These are phyloP conservation scores for Prillingera fragicola DNA, from an alignment of 1,284 basidiomycete species.

Conservation along the genomic window DNA sequence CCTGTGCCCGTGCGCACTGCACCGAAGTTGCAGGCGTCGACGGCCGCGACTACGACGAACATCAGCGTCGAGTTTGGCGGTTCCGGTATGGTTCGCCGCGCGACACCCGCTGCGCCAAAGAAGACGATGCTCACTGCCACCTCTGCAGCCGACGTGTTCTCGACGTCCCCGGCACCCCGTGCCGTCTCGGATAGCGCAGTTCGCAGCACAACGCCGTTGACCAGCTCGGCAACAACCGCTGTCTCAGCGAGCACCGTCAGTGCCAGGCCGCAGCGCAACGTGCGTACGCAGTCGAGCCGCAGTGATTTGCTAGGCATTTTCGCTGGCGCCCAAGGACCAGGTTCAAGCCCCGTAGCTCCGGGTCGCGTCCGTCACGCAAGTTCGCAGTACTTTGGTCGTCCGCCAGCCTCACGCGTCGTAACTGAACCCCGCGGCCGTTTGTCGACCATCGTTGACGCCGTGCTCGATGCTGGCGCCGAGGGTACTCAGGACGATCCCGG, in stretches of 20 bases:
- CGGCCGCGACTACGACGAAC: slow-evolving; percentile 76
- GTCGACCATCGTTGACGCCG: slow-evolving; percentile 67
- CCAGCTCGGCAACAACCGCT: slow-evolving; percentile 1
- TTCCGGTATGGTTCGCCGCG: slow-evolving; percentile 60
- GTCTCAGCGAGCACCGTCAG: slow-evolving; percentile 1
- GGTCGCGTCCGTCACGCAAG: slow-evolving; percentile 27
- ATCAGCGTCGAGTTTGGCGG: slow-evolving; percentile 91
- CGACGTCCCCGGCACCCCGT: no score
- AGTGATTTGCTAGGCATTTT: slow-evolving; percentile 62
- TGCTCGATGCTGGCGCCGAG: slow-evolving; percentile 58
- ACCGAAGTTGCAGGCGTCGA: slow-evolving; percentile 71
- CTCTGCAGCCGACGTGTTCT: slow-evolving; percentile 1
- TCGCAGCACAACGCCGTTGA: neutral
- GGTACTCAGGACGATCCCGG: slow-evolving; percentile 40
- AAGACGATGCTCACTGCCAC: neutral
- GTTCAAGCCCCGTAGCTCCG: slow-evolving; percentile 51
- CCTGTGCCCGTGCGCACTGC: slow-evolving; percentile 47
- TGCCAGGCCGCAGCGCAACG: no score
- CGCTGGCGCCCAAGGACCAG: slow-evolving; percentile 68
- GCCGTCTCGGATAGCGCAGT: no score
- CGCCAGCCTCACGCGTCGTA: slow-evolving; percentile 6
- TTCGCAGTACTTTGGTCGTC: slow-evolving; percentile 32
- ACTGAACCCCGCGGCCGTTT: slow-evolving; percentile 39
- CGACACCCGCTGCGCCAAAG: slow-evolving; percentile 53
- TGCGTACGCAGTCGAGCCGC: slow-evolving; percentile 29